Evolutionary conservation across 371 early-diverging fungal genomes (phyloP), one percentile per base, ranked within the genome.

Genomic region (Mortierella sp.): DNA sequence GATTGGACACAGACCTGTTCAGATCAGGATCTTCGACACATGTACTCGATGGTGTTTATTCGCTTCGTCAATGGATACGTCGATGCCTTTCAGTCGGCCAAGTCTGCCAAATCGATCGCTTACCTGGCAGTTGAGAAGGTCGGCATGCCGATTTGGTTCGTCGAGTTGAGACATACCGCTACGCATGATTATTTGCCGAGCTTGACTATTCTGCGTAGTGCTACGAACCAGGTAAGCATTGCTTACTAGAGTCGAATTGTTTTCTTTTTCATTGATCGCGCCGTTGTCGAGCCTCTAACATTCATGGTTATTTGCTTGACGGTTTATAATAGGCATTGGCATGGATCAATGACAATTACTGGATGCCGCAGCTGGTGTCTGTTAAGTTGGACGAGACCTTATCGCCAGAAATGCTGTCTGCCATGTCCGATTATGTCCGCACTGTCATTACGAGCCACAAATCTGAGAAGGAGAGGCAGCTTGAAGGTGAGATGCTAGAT

Each of bases 61-160:
- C 88, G 94, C 53, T 92, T 95, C 80, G 95, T 95, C 59, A 95
- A 94, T 75, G 93, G 93, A 2, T 86, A 92, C 19, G 92, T 93
- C 0, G 95, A 93, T 88, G 89, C 89, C n/a, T 84, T 83, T 59
- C 94, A 94, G 79, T 88, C 87, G 3, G 85, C 90, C 3, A 82
- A 78, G 3, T 90, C 88, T 81, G 93, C 93, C 0, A 74, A 85
- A 31, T 91, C 93, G 11, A 87, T 93, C 28, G 84, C 90, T 5
- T 77, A 80, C 8, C 59, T 95, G n/a, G 94, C 95, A 4, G 81
- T 81, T 13, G 87, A 89, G 48, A 82, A 82, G 53, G 79, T 95
- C 31, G 89, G 90, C 1, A 75, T 95, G 73, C 95, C 95, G 3
- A 74, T 88, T 8, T 92, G 92, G 91, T 94, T 94, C 79, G 94